phyloP scores from a whole-genome alignment of 257 asterid genomes.

The Verbena officinalis region DNA sequence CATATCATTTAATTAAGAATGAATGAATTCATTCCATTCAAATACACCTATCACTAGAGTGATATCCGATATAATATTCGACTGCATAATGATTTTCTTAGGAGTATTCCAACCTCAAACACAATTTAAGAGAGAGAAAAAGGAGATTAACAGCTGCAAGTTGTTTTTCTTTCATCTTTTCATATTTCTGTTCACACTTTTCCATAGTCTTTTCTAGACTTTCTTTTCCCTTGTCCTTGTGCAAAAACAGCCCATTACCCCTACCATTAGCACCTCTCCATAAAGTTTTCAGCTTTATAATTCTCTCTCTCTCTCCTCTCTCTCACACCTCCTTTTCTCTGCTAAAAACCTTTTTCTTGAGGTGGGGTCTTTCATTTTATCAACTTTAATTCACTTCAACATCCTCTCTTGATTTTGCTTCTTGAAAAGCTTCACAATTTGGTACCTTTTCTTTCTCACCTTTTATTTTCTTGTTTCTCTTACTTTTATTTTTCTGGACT shows the following conservation, averaged over 20 bases:
- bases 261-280: slow-evolving; percentile 4
- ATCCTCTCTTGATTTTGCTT: slow-evolving; percentile 36
- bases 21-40: too few species aligned
- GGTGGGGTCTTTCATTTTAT: slow-evolving; percentile 45
- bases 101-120: background rate
- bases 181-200: slow-evolving; percentile 24
- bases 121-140: background rate
- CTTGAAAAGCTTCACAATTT: slow-evolving; percentile 38
- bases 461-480: background rate
- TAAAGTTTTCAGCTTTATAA: slow-evolving; percentile 22
- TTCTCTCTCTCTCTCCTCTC: slow-evolving; percentile 14
- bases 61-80: too few species aligned
- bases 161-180: slow-evolving; percentile 25
- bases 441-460: slow-evolving; percentile 29
- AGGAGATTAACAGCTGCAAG: background rate
- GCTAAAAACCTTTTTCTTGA: slow-evolving; percentile 28
- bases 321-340: slow-evolving; percentile 5
- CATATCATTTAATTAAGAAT: too few species aligned
- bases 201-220: slow-evolving; percentile 15
- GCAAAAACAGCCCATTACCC: slow-evolving; percentile 25
- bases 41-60: too few species aligned
- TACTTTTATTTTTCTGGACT: background rate
- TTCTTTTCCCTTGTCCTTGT: slow-evolving; percentile 20
- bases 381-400: slow-evolving; percentile 40
- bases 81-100: too few species aligned